Percentiles rank a stretch among this genome's conserved stretches.
phyloP scores from a whole-genome alignment of 148 eudicot genomes.

The Salicornia ramosissima region DNA sequence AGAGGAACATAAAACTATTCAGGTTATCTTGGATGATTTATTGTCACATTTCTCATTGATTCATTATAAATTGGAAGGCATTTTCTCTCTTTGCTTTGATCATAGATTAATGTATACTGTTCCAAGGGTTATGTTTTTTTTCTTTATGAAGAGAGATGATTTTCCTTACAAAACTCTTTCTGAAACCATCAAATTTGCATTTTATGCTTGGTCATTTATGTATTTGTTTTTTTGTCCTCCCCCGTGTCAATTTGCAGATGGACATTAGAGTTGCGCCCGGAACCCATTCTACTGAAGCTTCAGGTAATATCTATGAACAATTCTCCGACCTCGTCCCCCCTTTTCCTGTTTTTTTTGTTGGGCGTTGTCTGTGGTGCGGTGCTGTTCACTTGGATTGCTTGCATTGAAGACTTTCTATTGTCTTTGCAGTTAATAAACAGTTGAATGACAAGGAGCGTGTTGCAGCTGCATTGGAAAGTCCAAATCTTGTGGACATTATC shows the following conservation, averaged over 20 bases:
- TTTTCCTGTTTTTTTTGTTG: not conserved
- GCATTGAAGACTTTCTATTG: not conserved
- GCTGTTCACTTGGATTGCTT: not conserved
- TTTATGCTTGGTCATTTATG: not conserved
- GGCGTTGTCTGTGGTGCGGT: not conserved
- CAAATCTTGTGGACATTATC: conserved; percentile 82
- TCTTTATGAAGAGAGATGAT: no score
- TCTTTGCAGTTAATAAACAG: conserved; percentile 78
- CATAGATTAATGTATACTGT: not conserved
- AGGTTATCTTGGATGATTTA: not conserved
- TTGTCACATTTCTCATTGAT: not conserved
- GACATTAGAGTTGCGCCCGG: conserved; percentile 96
- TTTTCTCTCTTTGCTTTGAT: not conserved
- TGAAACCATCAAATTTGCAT: no score
- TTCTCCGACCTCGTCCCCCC: no score
- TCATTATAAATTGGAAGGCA: not conserved
- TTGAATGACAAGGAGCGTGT: conserved; percentile 94
- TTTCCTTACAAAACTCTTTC: no score
- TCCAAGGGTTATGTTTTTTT: no score
- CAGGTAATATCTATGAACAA: conserved; percentile 37
- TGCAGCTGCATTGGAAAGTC: conserved; percentile 94
- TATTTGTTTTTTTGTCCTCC: not conserved
- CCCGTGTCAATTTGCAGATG: conserved; percentile 42
- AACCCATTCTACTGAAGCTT: conserved; percentile 89
- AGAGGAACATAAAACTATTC: not conserved